Evolutionary conservation across 225 moss, liverwort and hornwort species (phyloP).

Genomic region (Ulota crispa): DNA sequence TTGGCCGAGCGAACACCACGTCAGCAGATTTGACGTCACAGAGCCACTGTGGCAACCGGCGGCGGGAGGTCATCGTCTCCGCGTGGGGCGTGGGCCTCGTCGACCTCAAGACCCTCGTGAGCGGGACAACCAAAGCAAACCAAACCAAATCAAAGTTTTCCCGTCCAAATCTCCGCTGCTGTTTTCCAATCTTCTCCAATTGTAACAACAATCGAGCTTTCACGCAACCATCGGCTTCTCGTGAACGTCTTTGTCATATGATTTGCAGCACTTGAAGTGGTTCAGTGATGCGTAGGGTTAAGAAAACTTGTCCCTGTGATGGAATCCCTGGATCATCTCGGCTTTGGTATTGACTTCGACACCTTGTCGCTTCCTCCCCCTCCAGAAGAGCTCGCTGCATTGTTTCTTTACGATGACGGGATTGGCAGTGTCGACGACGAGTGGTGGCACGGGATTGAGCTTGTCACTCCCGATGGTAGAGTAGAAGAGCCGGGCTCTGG

Average conservation of each 20-base stretch:
- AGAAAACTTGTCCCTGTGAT: neutral
- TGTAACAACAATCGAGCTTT: neutral
- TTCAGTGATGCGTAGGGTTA: constrained; percentile 7
- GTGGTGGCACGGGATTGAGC: constrained; percentile 39
- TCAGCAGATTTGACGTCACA: constrained; percentile 20
- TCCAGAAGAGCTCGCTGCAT: neutral
- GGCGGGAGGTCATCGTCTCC: neutral
- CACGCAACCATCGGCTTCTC: neutral
- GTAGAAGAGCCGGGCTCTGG: neutral
- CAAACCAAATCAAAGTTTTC: neutral
- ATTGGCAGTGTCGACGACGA: constrained; percentile 28
- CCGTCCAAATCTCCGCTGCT: neutral
- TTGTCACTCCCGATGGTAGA: neutral
- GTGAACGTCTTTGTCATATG: too few species aligned
- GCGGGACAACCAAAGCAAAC: too few species aligned
- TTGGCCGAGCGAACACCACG: neutral
- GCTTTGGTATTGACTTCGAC: constrained; percentile 18
- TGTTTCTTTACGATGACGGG: constrained; percentile 22
- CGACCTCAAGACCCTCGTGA: neutral
- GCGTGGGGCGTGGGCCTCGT: neutral
- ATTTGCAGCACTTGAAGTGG: neutral
- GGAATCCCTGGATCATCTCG: constrained; percentile 35
- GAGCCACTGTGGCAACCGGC: neutral
- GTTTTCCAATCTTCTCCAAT: neutral
- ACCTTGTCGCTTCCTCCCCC: neutral